Percentiles rank a stretch among this genome's conserved stretches.
Evolutionary conservation across 371 early-diverging fungal genomes (phyloP).

Genomic region (Mucor piriformis): DNA sequence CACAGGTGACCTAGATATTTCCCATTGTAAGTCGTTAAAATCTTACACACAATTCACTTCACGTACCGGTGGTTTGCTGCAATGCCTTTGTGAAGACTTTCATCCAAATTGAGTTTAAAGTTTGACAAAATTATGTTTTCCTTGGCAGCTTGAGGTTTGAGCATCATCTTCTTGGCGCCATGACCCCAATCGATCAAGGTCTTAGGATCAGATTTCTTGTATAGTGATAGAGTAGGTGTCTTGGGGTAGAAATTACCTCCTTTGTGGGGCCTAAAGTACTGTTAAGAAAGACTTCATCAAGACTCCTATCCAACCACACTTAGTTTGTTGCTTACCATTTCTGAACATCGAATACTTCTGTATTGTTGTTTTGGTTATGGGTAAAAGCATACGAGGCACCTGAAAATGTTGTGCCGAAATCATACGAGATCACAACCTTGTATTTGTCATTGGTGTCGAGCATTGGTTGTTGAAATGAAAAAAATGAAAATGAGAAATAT

Average conservation of each 20-base stretch:
- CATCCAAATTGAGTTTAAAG: constrained; percentile 60
- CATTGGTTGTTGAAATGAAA: not conserved
- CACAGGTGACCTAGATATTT: constrained; percentile 28
- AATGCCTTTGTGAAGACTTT: constrained; percentile 39
- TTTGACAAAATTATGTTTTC: constrained; percentile 53
- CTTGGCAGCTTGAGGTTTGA: constrained; percentile 54
- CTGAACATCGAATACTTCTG: constrained; percentile 58
- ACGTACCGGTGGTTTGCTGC: constrained; percentile 40
- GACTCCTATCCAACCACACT: not conserved
- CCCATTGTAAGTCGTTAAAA: not conserved
- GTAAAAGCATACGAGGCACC: constrained; percentile 65
- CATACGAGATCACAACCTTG: constrained; percentile 52
- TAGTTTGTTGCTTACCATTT: too few relatives aligned
- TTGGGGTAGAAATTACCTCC: constrained; percentile 57
- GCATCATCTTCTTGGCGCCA: constrained; percentile 51
- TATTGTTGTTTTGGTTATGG: constrained; percentile 44
- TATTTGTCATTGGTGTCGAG: constrained; percentile 27
- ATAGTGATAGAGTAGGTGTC: constrained; percentile 49
- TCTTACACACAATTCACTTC: too few relatives aligned
- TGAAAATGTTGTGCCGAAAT: constrained; percentile 56
- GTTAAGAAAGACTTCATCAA: not conserved
- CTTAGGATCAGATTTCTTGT: constrained; percentile 38
- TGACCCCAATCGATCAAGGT: constrained; percentile 56
- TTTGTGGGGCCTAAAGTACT: constrained; percentile 50
- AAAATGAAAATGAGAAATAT: too few relatives aligned